These are phyloP conservation scores for Aspergillus tubingensis DNA, from an alignment of 2,329 filamentous ascomycete species.

Conservation along the genomic window DNA sequence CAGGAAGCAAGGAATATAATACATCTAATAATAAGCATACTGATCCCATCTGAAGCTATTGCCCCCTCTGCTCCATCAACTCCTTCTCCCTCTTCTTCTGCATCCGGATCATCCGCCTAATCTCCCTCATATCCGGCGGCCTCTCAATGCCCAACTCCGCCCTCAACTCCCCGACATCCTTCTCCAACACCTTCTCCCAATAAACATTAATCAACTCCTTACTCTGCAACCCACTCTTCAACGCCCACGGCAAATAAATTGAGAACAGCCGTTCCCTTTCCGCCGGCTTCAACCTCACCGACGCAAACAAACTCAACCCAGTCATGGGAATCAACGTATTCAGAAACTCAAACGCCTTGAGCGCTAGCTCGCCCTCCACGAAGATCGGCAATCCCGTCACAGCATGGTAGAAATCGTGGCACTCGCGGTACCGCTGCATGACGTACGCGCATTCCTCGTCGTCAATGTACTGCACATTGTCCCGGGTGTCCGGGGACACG, in stretches of 20 bases:
- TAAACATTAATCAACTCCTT: constrained; percentile 93
- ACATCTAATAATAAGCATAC: constrained; percentile 9
- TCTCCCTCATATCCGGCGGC: constrained; percentile 80
- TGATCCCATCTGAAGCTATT: not conserved
- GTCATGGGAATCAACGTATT: constrained; percentile 97
- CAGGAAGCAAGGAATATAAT: not conserved
- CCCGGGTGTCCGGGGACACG: constrained; percentile 86
- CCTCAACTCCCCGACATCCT: constrained; percentile 75
- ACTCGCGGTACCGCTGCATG: constrained; percentile 96
- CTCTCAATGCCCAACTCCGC: constrained; percentile 77
- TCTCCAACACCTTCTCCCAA: constrained; percentile 93
- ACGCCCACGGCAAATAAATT: constrained; percentile 79
- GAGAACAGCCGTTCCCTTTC: constrained; percentile 67
- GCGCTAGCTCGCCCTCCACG: constrained; percentile 93
- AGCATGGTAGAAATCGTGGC: constrained; percentile 97
- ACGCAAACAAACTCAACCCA: constrained; percentile 76
- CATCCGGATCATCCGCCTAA: constrained; percentile 69
- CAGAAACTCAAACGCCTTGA: constrained; percentile 96
- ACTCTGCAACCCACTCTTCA: constrained; percentile 74
- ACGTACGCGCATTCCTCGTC: constrained; percentile 96
- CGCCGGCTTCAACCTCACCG: constrained; percentile 62
- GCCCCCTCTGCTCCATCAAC: constrained; percentile 30
- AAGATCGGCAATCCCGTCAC: constrained; percentile 87
- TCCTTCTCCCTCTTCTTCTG: constrained; percentile 68
- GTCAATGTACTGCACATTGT: constrained; percentile 84